Evolutionary conservation across 768 basidiomycete genomes (phyloP).

Genomic region (Lactifluus pinguis): DNA sequence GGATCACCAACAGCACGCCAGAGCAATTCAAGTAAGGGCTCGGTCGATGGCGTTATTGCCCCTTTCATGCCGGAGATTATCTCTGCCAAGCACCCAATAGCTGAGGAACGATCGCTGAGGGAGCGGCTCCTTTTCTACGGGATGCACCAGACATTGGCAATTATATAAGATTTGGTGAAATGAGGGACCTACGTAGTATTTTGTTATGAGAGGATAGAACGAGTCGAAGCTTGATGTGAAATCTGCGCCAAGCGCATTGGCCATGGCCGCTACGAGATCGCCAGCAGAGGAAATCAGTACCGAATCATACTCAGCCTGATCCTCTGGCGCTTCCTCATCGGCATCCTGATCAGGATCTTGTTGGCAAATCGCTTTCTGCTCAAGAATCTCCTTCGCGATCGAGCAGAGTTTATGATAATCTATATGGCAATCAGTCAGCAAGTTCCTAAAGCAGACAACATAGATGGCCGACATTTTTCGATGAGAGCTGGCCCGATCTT

Average conservation of each 20-base stretch:
- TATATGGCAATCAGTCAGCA: constrained; percentile 22
- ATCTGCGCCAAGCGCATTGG: constrained; percentile 74
- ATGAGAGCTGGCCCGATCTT: constrained; percentile 85
- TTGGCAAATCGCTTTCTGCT: constrained; percentile 93
- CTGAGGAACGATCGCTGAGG: constrained; percentile 83
- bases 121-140: constrained; percentile 75
- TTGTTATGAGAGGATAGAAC: constrained; percentile 86
- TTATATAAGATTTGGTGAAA: not conserved
- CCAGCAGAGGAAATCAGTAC: constrained; percentile 90
- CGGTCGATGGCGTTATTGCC: constrained; percentile 77
- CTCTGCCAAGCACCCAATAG: constrained; percentile 91
- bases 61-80: constrained; percentile 88
- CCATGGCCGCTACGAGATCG: constrained; percentile 86
- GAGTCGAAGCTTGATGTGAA: constrained; percentile 73
- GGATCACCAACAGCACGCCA: constrained; percentile 71
- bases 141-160: not conserved
- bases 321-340: constrained; percentile 74
- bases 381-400: constrained; percentile 78
- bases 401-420: constrained; percentile 71
- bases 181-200: constrained; percentile 70
- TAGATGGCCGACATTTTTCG: constrained; percentile 50
- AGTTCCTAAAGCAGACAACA: constrained; percentile 6
- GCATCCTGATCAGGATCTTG: constrained; percentile 93
- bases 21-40: constrained; percentile 75
- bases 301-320: constrained; percentile 93